These are phyloP conservation scores for Cryptosporidium tyzzeri DNA, from an alignment of 169 alveolate genomes.

Conservation along the genomic window DNA sequence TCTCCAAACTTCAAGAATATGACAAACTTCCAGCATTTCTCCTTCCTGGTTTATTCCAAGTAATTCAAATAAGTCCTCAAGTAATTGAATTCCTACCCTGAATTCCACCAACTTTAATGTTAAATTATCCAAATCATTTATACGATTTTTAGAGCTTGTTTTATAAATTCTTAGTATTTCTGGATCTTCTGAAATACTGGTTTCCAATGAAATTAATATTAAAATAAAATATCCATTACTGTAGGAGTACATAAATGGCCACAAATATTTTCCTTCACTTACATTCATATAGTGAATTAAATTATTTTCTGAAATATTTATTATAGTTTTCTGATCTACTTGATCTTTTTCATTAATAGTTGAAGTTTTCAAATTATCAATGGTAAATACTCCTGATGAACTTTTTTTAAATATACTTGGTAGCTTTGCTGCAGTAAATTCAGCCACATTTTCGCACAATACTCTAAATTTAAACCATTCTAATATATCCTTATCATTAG, in stretches of 20 bases:
- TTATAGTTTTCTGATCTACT: background rate
- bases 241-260: slow-evolving; percentile 62
- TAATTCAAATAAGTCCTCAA: slow-evolving; percentile 27
- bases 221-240: slow-evolving; percentile 35
- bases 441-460: slow-evolving; percentile 31
- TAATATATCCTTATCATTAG: slow-evolving; percentile 36
- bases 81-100: slow-evolving; percentile 27
- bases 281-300: slow-evolving; percentile 24
- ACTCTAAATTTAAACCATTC: slow-evolving; percentile 39
- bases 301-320: slow-evolving; percentile 10
- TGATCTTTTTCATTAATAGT: background rate
- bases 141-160: background rate
- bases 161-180: background rate
- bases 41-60: background rate
- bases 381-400: slow-evolving; percentile 16
- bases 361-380: slow-evolving; percentile 5
- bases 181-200: slow-evolving; percentile 11
- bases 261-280: background rate
- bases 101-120: slow-evolving; percentile 12
- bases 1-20: slow-evolving; percentile 41
- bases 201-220: slow-evolving; percentile 25
- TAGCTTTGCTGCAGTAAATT: slow-evolving; percentile 23
- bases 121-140: background rate
- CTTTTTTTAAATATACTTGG: slow-evolving; percentile 7
- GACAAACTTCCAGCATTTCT: background rate